These are phyloP conservation scores for Lyophyllum decastes DNA, from an alignment of 768 basidiomycete genomes.

Conservation along the genomic window DNA sequence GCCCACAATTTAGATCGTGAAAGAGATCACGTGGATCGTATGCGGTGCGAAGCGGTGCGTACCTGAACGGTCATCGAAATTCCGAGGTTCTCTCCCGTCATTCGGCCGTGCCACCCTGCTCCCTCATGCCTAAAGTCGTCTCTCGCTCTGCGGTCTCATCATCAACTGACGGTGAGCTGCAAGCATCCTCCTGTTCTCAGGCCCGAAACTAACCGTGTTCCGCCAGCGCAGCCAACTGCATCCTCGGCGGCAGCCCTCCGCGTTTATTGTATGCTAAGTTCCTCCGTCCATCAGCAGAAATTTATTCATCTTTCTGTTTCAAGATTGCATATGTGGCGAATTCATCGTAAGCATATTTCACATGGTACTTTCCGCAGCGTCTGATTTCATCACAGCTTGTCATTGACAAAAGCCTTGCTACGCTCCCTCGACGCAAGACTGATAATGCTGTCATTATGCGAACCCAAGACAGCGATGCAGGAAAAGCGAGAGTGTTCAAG, in stretches of 20 bases:
- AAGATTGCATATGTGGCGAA: slow-evolving; percentile 88
- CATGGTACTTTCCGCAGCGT: neutral
- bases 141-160: slow-evolving; percentile 88
- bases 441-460: slow-evolving; percentile 84
- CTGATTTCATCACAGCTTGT: slow-evolving; percentile 57
- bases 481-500: slow-evolving; percentile 79
- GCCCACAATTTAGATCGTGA: slow-evolving; percentile 17
- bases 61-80: slow-evolving; percentile 10
- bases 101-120: neutral
- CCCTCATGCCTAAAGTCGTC: slow-evolving; percentile 86
- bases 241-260: slow-evolving; percentile 77
- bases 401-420: slow-evolving; percentile 71
- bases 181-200: neutral
- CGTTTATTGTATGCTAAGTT: slow-evolving; percentile 68
- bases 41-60: slow-evolving; percentile 22
- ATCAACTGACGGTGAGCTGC: slow-evolving; percentile 73
- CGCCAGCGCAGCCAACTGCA: slow-evolving; percentile 72
- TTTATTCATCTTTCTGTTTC: slow-evolving; percentile 10
- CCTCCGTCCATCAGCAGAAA: slow-evolving; percentile 9
- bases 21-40: slow-evolving; percentile 18
- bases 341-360: slow-evolving; percentile 62
- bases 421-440: slow-evolving; percentile 70
- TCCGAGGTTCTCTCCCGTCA: slow-evolving; percentile 4
- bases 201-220: slow-evolving; percentile 1
- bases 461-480: slow-evolving; percentile 59